Percentiles rank a stretch among this genome's conserved stretches.
Conservation (phyloP, 2,329 filamentous ascomycete genomes). For the Colletotrichum orchidophilum region DNA sequence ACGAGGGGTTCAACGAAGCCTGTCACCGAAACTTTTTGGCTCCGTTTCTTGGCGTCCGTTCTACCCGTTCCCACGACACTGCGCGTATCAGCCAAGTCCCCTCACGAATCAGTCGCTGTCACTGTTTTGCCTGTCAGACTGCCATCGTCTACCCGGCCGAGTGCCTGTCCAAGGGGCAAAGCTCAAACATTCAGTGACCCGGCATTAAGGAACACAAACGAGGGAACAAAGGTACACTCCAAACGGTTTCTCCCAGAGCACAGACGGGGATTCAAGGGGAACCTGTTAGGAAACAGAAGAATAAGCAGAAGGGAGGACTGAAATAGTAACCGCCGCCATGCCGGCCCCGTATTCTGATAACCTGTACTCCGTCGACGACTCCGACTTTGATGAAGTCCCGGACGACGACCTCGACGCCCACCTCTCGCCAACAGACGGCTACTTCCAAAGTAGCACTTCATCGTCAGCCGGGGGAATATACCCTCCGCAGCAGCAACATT, state of each 20-base stretch:
- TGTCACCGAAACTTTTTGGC: slow-evolving; percentile 15
- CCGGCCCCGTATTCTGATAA: slow-evolving; percentile 54
- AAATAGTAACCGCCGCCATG: slow-evolving; percentile 47
- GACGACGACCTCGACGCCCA: slow-evolving; percentile 38
- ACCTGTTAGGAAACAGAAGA: background rate
- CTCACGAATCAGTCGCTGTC: slow-evolving; percentile 23
- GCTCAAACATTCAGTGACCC: slow-evolving; percentile 25
- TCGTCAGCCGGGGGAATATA: slow-evolving; percentile 40
- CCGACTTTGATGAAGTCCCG: slow-evolving; percentile 25
- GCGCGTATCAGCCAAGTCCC: slow-evolving; percentile 31
- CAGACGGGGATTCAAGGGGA: background rate
- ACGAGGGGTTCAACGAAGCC: background rate
- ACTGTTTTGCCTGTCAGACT: background rate
- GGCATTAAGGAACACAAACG: slow-evolving; percentile 20
- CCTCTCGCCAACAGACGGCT: slow-evolving; percentile 62
- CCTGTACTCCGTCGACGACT: slow-evolving; percentile 33
- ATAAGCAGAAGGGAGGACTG: background rate
- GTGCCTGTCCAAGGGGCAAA: slow-evolving; percentile 6
- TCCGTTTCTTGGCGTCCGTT: slow-evolving; percentile 26
- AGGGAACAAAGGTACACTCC: background rate
- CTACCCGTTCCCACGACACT: slow-evolving; percentile 16
- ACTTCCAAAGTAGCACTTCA: slow-evolving; percentile 53
- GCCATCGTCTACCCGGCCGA: background rate
- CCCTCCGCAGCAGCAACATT: slow-evolving; percentile 33
- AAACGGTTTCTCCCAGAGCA: background rate